These are phyloP conservation scores for Fragaria nilgerrensis DNA, from an alignment of 306 rosid species.

Conservation along the genomic window DNA sequence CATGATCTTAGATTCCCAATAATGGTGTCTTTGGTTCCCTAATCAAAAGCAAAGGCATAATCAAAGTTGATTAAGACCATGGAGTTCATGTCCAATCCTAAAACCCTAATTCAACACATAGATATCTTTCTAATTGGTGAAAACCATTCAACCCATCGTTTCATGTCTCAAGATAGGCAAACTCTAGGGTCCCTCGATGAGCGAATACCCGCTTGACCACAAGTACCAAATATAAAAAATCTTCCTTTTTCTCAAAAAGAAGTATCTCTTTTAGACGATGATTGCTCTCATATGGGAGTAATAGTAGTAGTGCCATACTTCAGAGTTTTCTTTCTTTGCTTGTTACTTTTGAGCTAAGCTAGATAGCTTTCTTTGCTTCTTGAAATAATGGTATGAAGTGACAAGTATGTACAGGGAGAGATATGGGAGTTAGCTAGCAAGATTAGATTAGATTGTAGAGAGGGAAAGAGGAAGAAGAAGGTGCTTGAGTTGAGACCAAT, in stretches of 20 bases:
- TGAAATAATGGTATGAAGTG: conserved; percentile 27
- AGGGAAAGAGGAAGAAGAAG: conserved; percentile 27
- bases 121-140: background rate
- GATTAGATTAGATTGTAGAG: conserved; percentile 18
- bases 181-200: conserved; percentile 44
- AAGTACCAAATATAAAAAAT: conserved; percentile 26
- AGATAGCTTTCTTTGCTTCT: conserved; percentile 18
- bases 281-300: conserved; percentile 60
- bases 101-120: background rate
- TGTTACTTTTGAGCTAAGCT: conserved; percentile 22
- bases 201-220: conserved; percentile 74
- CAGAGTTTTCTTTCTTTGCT: conserved; percentile 31
- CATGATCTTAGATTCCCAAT: conserved; percentile 44
- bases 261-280: conserved; percentile 68
- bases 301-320: conserved; percentile 48
- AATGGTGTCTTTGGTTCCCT: conserved; percentile 33
- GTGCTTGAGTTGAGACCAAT: conserved; percentile 50
- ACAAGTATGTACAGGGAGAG: conserved; percentile 26
- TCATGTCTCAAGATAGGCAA: conserved; percentile 54
- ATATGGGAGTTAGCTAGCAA: conserved; percentile 19
- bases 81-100: conserved; percentile 7
- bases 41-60: conserved; percentile 34
- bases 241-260: conserved; percentile 20
- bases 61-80: conserved; percentile 33
- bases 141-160: conserved; percentile 82